Percentiles rank a stretch among this genome's conserved stretches.
Evolutionary conservation across 257 asterid genomes (phyloP).

Genomic region (Linderniella brevidens): DNA sequence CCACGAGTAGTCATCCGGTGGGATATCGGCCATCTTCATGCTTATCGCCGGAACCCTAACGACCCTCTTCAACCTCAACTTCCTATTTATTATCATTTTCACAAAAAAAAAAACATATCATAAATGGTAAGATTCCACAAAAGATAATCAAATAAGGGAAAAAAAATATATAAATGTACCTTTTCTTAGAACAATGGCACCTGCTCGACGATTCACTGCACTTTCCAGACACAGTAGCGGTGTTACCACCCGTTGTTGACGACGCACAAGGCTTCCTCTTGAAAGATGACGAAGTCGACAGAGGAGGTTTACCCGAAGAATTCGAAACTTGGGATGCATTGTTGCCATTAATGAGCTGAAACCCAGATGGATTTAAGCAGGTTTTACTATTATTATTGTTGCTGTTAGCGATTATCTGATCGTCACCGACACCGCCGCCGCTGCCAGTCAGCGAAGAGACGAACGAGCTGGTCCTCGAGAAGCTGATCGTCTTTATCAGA

Average conservation of each 20-base stretch:
- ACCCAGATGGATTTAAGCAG: no score
- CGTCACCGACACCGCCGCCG: constrained; percentile 17
- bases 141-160: not conserved
- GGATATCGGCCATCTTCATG: constrained; percentile 84
- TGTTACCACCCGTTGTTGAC: no score
- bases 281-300: constrained; percentile 44
- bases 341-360: no score
- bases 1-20: constrained; percentile 96
- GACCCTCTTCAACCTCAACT: constrained; percentile 45
- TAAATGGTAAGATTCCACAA: no score
- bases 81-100: constrained; percentile 22
- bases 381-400: no score
- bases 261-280: constrained; percentile 47
- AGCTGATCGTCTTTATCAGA: constrained; percentile 33
- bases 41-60: constrained; percentile 82
- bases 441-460: constrained; percentile 45
- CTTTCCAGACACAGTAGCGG: constrained; percentile 32
- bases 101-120: no score
- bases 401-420: no score
- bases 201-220: constrained; percentile 66
- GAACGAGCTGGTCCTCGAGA: constrained; percentile 39
- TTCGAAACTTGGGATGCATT: constrained; percentile 28
- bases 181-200: constrained; percentile 84
- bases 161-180: constrained; percentile 15
- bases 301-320: constrained; percentile 62